Evolutionary conservation across 2,329 filamentous ascomycete species (phyloP).

Genomic region (Penicillium sp.): DNA sequence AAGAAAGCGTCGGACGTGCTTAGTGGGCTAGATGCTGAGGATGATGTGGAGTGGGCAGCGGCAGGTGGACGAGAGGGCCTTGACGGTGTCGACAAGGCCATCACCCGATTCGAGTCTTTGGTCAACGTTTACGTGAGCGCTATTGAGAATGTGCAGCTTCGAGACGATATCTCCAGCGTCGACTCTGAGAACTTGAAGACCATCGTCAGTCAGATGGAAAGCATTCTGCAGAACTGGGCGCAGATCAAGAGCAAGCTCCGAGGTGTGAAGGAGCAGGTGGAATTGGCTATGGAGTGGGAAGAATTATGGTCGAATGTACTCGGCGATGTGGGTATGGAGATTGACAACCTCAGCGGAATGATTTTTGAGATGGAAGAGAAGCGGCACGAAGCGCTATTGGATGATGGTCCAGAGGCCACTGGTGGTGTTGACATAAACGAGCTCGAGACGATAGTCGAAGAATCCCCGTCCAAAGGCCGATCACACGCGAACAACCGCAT

Average conservation of each 20-base stretch:
- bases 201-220: constrained; percentile 87
- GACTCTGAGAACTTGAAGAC: constrained; percentile 71
- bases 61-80: constrained; percentile 70
- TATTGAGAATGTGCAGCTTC: constrained; percentile 87
- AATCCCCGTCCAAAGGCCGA: constrained; percentile 66
- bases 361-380: constrained; percentile 99
- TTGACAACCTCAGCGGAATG: constrained; percentile 75
- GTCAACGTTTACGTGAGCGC: constrained; percentile 91
- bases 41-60: constrained; percentile 95
- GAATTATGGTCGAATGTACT: constrained; percentile 94
- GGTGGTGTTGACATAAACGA: constrained; percentile 78
- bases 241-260: constrained; percentile 78
- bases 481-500: constrained; percentile 65
- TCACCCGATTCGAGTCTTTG: constrained; percentile 81
- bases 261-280: constrained; percentile 84
- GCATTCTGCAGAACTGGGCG: constrained; percentile 81
- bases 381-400: constrained; percentile 75
- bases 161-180: constrained; percentile 74
- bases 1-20: constrained; percentile 89
- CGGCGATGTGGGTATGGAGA: constrained; percentile 89
- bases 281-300: constrained; percentile 98
- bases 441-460: constrained; percentile 90
- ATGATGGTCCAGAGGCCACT: constrained; percentile 56
- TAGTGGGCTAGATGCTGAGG: constrained; percentile 85
- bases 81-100: constrained; percentile 67